phyloP scores from a whole-genome alignment of 805 yeast species.

The Yarrowia sp. region DNA sequence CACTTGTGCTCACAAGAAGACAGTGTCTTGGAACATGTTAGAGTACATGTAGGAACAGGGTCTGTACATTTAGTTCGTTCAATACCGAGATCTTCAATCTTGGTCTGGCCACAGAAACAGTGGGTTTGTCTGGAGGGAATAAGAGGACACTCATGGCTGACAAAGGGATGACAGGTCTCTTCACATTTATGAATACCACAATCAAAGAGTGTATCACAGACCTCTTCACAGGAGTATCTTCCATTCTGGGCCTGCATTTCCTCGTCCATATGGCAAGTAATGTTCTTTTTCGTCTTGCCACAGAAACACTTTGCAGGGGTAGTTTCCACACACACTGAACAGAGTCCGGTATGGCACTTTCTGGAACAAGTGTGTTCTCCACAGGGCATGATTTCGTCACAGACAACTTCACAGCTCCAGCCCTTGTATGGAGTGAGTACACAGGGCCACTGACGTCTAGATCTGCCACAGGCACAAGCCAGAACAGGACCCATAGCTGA shows the following conservation, averaged over 20 bases:
- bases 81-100: conserved; percentile 40
- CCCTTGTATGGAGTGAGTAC: conserved; percentile 67
- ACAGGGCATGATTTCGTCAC: conserved; percentile 66
- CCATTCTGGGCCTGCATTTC: conserved; percentile 6
- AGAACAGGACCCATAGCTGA: conserved; percentile 72
- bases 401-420: conserved; percentile 63
- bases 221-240: conserved; percentile 44
- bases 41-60: conserved; percentile 72
- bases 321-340: conserved; percentile 65
- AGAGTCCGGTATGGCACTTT: conserved; percentile 75
- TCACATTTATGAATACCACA: conserved; percentile 63
- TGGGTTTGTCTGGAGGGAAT: conserved; percentile 58
- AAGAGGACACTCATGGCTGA: conserved; percentile 53
- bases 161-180: conserved; percentile 53
- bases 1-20: conserved; percentile 70
- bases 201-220: conserved; percentile 50
- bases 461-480: conserved; percentile 72
- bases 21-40: conserved; percentile 59
- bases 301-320: conserved; percentile 67
- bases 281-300: conserved; percentile 48
- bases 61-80: conserved; percentile 65
- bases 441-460: conserved; percentile 66
- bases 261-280: conserved; percentile 31
- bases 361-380: conserved; percentile 63
- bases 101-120: conserved; percentile 79